These are phyloP conservation scores for Eutrema salsugineum DNA, from an alignment of 441 rosid species.

Conservation along the genomic window DNA sequence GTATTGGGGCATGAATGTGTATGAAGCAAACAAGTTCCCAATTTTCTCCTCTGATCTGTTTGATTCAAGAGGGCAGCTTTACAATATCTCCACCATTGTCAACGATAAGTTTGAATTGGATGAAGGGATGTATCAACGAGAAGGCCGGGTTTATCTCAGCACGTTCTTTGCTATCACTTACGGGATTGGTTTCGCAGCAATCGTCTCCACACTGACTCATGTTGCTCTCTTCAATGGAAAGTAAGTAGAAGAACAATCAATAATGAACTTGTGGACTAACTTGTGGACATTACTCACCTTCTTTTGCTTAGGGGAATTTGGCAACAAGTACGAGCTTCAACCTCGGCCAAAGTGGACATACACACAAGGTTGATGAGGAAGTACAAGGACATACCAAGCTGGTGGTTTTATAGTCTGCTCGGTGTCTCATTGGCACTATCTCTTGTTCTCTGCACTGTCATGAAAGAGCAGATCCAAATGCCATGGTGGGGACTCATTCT, in stretches of 20 bases:
- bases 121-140: conserved; percentile 27
- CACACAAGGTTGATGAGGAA: conserved; percentile 63
- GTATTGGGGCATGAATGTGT: conserved; percentile 49
- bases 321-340: conserved; percentile 41
- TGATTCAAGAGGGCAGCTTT: conserved; percentile 35
- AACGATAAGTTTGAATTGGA: conserved; percentile 53
- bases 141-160: conserved; percentile 50
- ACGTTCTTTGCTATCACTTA: conserved; percentile 46
- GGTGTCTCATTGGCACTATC: conserved; percentile 33
- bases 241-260: conserved; percentile 20
- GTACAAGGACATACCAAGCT: conserved; percentile 47
- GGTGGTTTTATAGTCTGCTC: conserved; percentile 50
- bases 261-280: background rate
- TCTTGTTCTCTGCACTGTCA: conserved; percentile 43
- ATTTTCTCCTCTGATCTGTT: conserved; percentile 60
- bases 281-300: background rate
- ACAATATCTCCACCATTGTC: conserved; percentile 48
- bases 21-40: conserved; percentile 50
- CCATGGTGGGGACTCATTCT: conserved; percentile 69
- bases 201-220: conserved; percentile 49
- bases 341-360: conserved; percentile 41
- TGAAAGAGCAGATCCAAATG: conserved; percentile 52
- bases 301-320: conserved; percentile 32
- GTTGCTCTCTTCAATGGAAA: conserved; percentile 63
- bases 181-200: conserved; percentile 60